Evolutionary conservation across 345 rosid species (phyloP).

Genomic region (Bretschneidera sinensis): DNA sequence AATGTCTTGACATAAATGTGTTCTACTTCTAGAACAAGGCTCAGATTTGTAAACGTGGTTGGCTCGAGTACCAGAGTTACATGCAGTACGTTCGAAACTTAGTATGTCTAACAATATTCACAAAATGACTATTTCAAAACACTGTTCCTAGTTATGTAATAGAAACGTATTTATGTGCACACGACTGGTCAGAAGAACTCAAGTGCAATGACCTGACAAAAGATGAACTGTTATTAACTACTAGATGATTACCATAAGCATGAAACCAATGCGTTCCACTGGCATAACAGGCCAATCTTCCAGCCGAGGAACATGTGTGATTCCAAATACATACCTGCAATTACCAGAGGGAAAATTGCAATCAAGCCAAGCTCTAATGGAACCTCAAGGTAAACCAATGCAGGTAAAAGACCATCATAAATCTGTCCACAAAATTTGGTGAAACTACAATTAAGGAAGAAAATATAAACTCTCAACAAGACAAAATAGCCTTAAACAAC

Average conservation of each 20-base stretch:
- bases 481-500: too few relatives aligned
- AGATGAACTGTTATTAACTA: too few relatives aligned
- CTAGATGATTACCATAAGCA: constrained; percentile 53
- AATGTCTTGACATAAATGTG: too few relatives aligned
- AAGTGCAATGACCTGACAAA: too few relatives aligned
- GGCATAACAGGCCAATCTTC: constrained; percentile 99
- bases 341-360: background rate
- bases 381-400: background rate
- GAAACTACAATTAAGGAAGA: background rate
- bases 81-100: too few relatives aligned
- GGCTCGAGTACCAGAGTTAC: too few relatives aligned
- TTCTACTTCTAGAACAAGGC: too few relatives aligned
- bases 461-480: background rate
- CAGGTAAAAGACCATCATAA: background rate
- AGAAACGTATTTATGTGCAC: too few relatives aligned
- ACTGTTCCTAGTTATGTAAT: too few relatives aligned
- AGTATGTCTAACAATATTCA: background rate
- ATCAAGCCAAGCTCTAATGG: background rate
- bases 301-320: constrained; percentile 81
- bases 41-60: too few relatives aligned
- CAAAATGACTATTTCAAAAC: background rate
- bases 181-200: too few relatives aligned
- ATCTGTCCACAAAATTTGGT: background rate
- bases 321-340: constrained; percentile 84
- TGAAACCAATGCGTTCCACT: constrained; percentile 77